Evolutionary conservation across 169 alveolate species (phyloP).

Genomic region (Theileria parva): DNA sequence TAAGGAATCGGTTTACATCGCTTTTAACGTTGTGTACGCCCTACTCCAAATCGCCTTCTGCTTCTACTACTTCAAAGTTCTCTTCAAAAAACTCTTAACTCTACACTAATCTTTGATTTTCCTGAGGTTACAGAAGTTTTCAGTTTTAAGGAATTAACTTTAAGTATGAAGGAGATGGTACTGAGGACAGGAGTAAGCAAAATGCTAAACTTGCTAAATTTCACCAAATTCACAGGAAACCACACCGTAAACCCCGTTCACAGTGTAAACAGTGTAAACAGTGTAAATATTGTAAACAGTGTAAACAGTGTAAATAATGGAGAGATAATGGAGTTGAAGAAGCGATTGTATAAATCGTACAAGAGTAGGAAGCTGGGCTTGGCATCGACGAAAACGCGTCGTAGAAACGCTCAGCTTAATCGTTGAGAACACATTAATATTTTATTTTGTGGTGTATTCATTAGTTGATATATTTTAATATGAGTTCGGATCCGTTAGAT

Average conservation of each 20-base stretch:
- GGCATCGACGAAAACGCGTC: slow-evolving; percentile 79
- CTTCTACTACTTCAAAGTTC: slow-evolving; percentile 4
- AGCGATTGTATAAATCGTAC: slow-evolving; percentile 76
- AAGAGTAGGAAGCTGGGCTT: slow-evolving; percentile 73
- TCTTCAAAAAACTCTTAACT: neutral
- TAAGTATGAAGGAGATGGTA: no score
- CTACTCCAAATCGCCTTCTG: neutral
- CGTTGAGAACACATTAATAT: slow-evolving; percentile 34
- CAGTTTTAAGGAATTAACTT: no score
- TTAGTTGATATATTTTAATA: no score
- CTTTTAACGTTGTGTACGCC: neutral
- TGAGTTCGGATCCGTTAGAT: neutral
- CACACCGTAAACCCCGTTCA: neutral
- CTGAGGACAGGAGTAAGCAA: neutral
- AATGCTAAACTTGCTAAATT: neutral
- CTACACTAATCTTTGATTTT: no score
- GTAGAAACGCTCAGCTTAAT: slow-evolving; percentile 75
- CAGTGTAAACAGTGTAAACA: no score
- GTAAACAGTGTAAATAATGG: neutral
- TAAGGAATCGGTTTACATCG: neutral
- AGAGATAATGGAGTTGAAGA: slow-evolving; percentile 58
- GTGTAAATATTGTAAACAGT: neutral
- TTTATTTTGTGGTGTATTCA: no score
- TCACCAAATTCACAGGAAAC: neutral
- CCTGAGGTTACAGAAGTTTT: no score